These are phyloP conservation scores for Trametes elegans DNA, from an alignment of 768 basidiomycete species.

Conservation along the genomic window DNA sequence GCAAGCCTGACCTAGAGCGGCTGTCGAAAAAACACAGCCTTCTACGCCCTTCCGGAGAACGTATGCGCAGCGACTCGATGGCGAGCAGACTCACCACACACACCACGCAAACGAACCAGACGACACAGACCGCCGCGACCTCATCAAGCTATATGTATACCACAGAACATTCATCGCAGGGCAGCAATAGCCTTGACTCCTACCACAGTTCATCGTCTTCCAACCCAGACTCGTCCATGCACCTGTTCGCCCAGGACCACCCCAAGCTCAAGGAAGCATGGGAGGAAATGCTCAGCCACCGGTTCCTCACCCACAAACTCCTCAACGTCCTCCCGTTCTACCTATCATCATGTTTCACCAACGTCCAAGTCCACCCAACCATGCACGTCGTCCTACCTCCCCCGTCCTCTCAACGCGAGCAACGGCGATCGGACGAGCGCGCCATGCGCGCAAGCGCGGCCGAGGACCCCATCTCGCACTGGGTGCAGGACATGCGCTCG, in stretches of 20 bases:
- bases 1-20: neutral
- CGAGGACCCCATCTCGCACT: neutral
- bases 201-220: constrained; percentile 4
- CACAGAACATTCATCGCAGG: neutral
- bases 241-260: constrained; percentile 52
- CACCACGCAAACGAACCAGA: neutral
- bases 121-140: neutral
- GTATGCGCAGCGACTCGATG: constrained; percentile 10
- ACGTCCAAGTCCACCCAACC: constrained; percentile 48
- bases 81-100: constrained; percentile 4
- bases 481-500: constrained; percentile 10
- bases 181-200: constrained; percentile 6
- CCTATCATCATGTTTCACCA: constrained; percentile 53
- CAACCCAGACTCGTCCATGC: constrained; percentile 4
- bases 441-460: neutral
- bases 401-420: neutral
- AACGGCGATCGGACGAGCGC: neutral
- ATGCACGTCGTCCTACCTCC: constrained; percentile 55
- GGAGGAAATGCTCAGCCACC: constrained; percentile 61
- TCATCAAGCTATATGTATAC: constrained; percentile 9
- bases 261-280: constrained; percentile 58
- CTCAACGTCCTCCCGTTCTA: constrained; percentile 67
- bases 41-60: neutral
- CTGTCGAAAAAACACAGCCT: neutral
- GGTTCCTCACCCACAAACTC: constrained; percentile 54